A percentile compares a stretch with the other conserved stretches of the same genome.
These are phyloP conservation scores for Tolypocladium album DNA, from an alignment of 2,329 filamentous ascomycete genomes.

Conservation along the genomic window DNA sequence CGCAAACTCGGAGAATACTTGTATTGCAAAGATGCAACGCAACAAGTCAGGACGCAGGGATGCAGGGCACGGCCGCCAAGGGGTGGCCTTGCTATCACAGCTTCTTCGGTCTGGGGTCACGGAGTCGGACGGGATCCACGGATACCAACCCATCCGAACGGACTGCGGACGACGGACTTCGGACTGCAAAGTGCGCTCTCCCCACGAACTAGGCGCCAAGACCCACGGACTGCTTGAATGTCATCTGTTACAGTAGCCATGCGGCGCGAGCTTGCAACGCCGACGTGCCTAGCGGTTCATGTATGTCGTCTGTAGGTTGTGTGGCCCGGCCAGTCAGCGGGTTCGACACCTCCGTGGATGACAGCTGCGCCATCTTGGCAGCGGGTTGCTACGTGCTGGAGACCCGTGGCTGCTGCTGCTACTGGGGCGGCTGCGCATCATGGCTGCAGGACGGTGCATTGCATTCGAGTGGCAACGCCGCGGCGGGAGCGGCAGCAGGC, in stretches of 20 bases:
- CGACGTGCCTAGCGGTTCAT: background rate
- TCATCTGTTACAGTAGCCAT: background rate
- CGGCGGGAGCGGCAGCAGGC: background rate
- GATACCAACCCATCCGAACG: background rate
- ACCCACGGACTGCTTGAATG: background rate
- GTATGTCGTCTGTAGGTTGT: background rate
- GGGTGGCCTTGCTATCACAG: background rate
- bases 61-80: background rate
- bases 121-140: background rate
- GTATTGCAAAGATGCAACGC: background rate
- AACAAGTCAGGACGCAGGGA: background rate
- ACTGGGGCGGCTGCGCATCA: constrained; percentile 1
- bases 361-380: background rate
- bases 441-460: constrained; percentile 2
- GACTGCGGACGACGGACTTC: background rate
- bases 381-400: background rate
- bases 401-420: background rate
- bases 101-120: background rate
- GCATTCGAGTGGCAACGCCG: background rate
- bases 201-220: background rate
- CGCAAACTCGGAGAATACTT: background rate
- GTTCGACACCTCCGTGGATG: background rate
- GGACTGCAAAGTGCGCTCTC: background rate
- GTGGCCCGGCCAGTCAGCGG: background rate
- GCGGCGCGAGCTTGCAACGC: background rate